Base-by-base conservation (phyloP, 179 eudicot genomes). In the Spinacia oleracea region DNA sequence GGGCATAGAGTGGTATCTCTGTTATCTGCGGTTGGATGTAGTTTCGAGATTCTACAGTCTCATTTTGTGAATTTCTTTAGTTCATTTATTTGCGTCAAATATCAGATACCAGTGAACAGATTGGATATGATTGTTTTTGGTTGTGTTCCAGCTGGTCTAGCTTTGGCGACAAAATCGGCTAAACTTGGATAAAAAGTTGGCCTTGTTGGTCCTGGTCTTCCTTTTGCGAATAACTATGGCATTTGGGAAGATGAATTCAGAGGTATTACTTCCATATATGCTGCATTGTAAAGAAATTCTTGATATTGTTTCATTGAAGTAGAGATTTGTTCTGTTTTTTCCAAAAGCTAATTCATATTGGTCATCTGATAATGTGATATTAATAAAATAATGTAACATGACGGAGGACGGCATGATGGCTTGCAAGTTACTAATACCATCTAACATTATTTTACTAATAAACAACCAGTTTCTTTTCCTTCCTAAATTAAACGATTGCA, bases 81-180 rank as follows among this genome's bases (percentile, higher is more conserved):
- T 50, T 62, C 23, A 16, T 75, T 75, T 58, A 18, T 27, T 79
- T 94, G 79, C 92, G 91, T 8, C 77, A 78, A 59, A 91, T 94
- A 72, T 70, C 87, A 21, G 74, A 76, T 4, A 92, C 82, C 34
- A 86, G 86, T 53, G 79, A 79, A 62, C 59, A 88, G 77, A n/a
- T 85, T 94, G 85, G 98, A 94, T 86, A 78, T 94, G 90, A 97
- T 94, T 77, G 97, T 94, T 21, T 90, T 94, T 80, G 98, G 98
- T 76, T 94, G 98, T 59, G 98, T 97, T 79, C 98, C 98, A 74
- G 98, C 98, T 73, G 98, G 98, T 69, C 88, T 94, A 23, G 96
- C 98, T 72, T 92, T 94, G 82, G 98, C 97, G 29, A 97, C 97
- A 70, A 97, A 94, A 84, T 88, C 98, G 35, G 96, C 98, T 70